phyloP scores from a whole-genome alignment of 2,329 filamentous ascomycete species.

The Chaetoscypha palmicola region DNA sequence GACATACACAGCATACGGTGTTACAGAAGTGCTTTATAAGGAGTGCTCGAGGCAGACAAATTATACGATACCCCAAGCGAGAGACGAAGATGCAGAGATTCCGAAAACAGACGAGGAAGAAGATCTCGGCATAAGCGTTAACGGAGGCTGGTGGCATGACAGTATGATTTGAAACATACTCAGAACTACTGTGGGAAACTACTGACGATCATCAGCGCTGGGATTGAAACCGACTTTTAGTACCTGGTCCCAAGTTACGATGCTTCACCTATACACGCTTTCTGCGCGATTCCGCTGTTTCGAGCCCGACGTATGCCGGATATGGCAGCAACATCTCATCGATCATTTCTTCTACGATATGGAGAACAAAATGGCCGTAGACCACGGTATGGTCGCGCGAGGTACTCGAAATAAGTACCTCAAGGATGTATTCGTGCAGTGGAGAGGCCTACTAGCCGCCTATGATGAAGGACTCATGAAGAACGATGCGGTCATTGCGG shows the following conservation, averaged over 20 bases:
- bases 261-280: conserved; percentile 91
- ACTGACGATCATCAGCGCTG: conserved; percentile 48
- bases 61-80: conserved; percentile 22
- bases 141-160: conserved; percentile 73
- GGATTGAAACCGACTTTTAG: conserved; percentile 80
- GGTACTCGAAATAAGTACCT: conserved; percentile 57
- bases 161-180: conserved; percentile 42
- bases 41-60: conserved; percentile 24
- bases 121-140: conserved; percentile 72
- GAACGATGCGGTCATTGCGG: conserved; percentile 69
- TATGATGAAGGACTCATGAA: conserved; percentile 76
- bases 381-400: conserved; percentile 62
- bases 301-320: conserved; percentile 57
- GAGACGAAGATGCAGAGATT: conserved; percentile 51
- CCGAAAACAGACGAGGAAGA: conserved; percentile 70
- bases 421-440: conserved; percentile 90
- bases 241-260: conserved; percentile 92
- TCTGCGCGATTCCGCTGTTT: conserved; percentile 77
- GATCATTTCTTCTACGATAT: conserved; percentile 94
- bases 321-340: conserved; percentile 83
- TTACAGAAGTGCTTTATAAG: conserved; percentile 60
- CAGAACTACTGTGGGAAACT: neutral
- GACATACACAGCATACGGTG: conserved; percentile 72
- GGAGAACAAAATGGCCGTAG: conserved; percentile 74
- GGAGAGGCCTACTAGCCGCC: conserved; percentile 77